phyloP scores from a whole-genome alignment of 768 basidiomycete genomes.

The Termitomyces sp. region DNA sequence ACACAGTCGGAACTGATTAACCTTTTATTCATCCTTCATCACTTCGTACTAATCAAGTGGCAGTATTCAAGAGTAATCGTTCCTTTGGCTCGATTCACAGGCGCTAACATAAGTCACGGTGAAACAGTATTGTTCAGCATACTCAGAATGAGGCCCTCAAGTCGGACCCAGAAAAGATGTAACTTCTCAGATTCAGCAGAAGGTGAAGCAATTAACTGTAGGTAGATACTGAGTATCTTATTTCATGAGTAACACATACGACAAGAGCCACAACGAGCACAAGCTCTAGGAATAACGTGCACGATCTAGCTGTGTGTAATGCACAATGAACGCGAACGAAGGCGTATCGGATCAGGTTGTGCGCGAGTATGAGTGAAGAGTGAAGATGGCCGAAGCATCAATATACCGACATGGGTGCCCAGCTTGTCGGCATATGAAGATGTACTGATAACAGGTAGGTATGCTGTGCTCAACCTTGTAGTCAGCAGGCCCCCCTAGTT shows the following conservation, averaged over 20 bases:
- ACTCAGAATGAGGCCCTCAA: neutral
- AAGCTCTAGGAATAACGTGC: neutral
- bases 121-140: neutral
- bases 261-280: neutral
- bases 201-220: neutral
- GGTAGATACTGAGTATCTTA: neutral
- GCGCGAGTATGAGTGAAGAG: neutral
- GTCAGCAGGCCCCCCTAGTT: no score
- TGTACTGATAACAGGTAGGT: neutral
- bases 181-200: neutral
- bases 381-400: neutral
- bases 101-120: neutral
- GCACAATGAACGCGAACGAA: neutral
- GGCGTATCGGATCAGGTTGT: neutral
- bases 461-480: no score
- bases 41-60: neutral
- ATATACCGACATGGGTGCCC: neutral
- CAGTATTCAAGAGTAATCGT: neutral
- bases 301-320: neutral
- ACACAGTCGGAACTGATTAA: neutral
- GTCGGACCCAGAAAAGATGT: neutral
- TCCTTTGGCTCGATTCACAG: neutral
- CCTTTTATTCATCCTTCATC: neutral
- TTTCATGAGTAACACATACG: neutral
- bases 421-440: neutral